Conservation (phyloP, 1,284 basidiomycete genomes). For the Marasmius oreades region DNA sequence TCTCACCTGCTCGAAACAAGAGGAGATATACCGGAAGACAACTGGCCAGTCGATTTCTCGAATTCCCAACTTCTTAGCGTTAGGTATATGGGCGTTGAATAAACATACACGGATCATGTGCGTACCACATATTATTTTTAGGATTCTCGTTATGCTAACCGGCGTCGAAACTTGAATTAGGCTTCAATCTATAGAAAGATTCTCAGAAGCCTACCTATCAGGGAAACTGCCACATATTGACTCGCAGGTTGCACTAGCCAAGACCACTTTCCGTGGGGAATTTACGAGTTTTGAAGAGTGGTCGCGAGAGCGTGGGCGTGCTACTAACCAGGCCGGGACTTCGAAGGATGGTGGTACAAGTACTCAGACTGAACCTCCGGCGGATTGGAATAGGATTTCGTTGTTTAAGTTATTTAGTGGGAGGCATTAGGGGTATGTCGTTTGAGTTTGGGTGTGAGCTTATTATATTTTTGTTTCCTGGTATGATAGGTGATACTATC, state of each 20-base stretch:
- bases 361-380: not conserved
- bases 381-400: not conserved
- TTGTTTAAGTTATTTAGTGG: not conserved
- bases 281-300: not conserved
- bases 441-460: too few relatives aligned
- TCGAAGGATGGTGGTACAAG: not conserved
- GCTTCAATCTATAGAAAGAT: not conserved
- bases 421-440: too few relatives aligned
- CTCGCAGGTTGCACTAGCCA: not conserved
- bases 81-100: not conserved
- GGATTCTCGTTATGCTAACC: not conserved
- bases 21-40: not conserved
- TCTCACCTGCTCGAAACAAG: not conserved
- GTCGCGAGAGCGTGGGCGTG: not conserved
- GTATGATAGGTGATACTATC: too few relatives aligned
- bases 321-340: not conserved
- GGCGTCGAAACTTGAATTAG: not conserved
- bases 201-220: not conserved
- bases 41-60: not conserved
- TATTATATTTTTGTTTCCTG: too few relatives aligned
- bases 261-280: not conserved
- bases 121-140: not conserved
- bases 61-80: not conserved
- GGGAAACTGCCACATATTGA: not conserved
- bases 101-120: not conserved